Conservation (phyloP, 129 eudicot species). For the Lonicera japonica region DNA sequence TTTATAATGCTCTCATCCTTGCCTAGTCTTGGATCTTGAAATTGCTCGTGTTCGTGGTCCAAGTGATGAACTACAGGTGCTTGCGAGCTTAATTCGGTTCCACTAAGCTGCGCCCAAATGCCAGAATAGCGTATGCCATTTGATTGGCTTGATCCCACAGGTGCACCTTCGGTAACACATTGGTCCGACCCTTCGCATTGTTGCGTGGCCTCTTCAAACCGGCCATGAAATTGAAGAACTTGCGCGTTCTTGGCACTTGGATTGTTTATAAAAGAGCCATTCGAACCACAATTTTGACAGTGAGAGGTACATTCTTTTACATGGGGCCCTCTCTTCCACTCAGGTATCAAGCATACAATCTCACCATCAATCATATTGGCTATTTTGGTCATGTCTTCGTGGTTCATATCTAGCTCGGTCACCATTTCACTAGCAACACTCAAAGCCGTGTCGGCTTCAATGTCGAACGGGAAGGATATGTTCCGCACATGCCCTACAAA, state of each 20-base stretch:
- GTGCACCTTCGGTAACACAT: too few species aligned
- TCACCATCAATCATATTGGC: slow-evolving; percentile 84
- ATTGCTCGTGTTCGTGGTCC: too few species aligned
- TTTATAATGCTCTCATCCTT: too few species aligned
- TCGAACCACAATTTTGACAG: slow-evolving; percentile 33
- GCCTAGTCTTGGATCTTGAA: too few species aligned
- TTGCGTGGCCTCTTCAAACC: too few species aligned
- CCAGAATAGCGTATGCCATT: too few species aligned
- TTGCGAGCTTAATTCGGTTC: too few species aligned
- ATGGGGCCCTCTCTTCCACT: slow-evolving; percentile 45
- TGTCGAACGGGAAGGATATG: slow-evolving; percentile 76
- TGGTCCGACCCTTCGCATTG: too few species aligned
- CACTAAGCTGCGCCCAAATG: too few species aligned
- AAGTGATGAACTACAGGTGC: too few species aligned
- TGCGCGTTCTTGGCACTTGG: slow-evolving; percentile 14
- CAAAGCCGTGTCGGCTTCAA: slow-evolving; percentile 68
- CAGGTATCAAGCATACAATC: slow-evolving; percentile 57
- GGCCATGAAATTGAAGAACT: too few species aligned
- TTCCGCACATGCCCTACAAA: slow-evolving; percentile 72
- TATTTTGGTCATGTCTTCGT: slow-evolving; percentile 77
- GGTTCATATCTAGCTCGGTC: slow-evolving; percentile 60
- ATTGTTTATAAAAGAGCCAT: slow-evolving; percentile 12
- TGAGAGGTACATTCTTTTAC: slow-evolving; percentile 20
- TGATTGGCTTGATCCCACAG: too few species aligned
- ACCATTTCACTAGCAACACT: slow-evolving; percentile 87